A percentile compares a stretch with the other conserved stretches of the same genome.
Conservation (phyloP, 768 basidiomycete species). For the Kwoniella heveanensis region DNA sequence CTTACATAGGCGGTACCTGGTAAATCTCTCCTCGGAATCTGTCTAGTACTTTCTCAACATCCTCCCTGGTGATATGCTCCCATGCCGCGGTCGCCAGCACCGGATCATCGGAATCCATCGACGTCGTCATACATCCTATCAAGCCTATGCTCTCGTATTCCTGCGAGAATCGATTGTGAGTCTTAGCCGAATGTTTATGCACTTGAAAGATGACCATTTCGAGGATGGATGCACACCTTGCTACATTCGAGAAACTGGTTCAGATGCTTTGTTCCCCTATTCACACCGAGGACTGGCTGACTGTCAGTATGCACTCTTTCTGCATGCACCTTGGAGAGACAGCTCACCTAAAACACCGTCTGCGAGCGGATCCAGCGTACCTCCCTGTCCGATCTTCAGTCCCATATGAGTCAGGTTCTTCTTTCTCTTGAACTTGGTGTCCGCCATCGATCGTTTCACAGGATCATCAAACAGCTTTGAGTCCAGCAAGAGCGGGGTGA, state of each 20-base stretch:
- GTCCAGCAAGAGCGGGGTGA: conserved; percentile 74
- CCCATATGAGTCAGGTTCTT: conserved; percentile 63
- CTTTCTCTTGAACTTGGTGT: conserved; percentile 38
- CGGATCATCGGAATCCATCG: conserved; percentile 87
- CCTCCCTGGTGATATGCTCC: conserved; percentile 74
- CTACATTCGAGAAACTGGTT: conserved; percentile 80
- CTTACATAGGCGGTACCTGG: conserved; percentile 89
- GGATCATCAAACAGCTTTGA: conserved; percentile 72
- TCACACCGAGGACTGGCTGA: conserved; percentile 78
- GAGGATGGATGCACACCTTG: conserved; percentile 64
- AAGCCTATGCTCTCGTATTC: conserved; percentile 89
- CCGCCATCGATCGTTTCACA: conserved; percentile 22
- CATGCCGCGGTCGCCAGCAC: conserved; percentile 64
- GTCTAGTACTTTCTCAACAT: conserved; percentile 69
- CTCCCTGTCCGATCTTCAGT: conserved; percentile 62
- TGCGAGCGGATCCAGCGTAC: conserved; percentile 93
- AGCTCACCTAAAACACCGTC: conserved; percentile 85
- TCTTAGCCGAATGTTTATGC: no score
- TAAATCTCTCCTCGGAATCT: conserved; percentile 82
- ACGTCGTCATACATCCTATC: conserved; percentile 91
- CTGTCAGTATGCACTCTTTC: not conserved
- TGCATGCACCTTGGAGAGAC: no score
- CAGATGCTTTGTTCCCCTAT: conserved; percentile 85
- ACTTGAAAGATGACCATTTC: not conserved
- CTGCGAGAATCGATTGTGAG: conserved; percentile 59